Percentiles rank a stretch among this genome's conserved stretches.
phyloP scores from a whole-genome alignment of 2,329 filamentous ascomycete genomes.

The Talaromyces sp. region DNA sequence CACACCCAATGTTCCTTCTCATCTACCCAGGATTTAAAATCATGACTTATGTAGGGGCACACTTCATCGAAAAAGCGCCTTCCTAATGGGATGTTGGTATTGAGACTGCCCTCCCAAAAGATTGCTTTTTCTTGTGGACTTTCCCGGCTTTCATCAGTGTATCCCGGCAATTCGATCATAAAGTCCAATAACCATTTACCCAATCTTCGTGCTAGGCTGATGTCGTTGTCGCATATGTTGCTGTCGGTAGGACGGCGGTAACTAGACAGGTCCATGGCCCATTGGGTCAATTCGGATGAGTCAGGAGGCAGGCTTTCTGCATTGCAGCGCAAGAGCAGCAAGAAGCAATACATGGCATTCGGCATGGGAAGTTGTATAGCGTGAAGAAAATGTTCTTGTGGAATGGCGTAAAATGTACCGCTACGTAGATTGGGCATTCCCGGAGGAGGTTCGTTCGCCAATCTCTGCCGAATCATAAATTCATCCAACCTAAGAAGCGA shows the following conservation, averaged over 20 bases:
- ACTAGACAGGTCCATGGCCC: slow-evolving; percentile 32
- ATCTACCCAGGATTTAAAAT: neutral
- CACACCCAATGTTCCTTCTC: neutral
- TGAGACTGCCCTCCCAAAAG: slow-evolving; percentile 31
- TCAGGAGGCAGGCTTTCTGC: slow-evolving; percentile 40
- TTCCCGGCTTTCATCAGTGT: slow-evolving; percentile 22
- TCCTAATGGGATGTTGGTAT: slow-evolving; percentile 23
- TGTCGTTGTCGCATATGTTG: neutral
- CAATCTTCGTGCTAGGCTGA: slow-evolving; percentile 25
- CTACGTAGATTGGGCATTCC: slow-evolving; percentile 7
- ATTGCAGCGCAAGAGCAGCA: slow-evolving; percentile 37
- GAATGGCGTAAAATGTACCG: slow-evolving; percentile 29
- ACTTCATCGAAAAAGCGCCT: slow-evolving; percentile 30
- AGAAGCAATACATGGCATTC: slow-evolving; percentile 30
- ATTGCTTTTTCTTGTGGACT: slow-evolving; percentile 25
- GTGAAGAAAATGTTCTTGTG: slow-evolving; percentile 36
- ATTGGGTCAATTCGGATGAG: slow-evolving; percentile 37
- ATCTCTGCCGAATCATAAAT: slow-evolving; percentile 25
- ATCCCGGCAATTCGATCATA: slow-evolving; percentile 32
- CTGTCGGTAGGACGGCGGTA: neutral
- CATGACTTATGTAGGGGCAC: neutral
- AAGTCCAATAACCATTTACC: slow-evolving; percentile 39
- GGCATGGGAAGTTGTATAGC: slow-evolving; percentile 30
- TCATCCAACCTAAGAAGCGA: slow-evolving; percentile 43
- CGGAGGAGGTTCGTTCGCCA: neutral